A percentile compares a stretch with the other conserved stretches of the same genome.
Conservation (phyloP, 2,329 filamentous ascomycete genomes). For the Aureobasidium sp. region DNA sequence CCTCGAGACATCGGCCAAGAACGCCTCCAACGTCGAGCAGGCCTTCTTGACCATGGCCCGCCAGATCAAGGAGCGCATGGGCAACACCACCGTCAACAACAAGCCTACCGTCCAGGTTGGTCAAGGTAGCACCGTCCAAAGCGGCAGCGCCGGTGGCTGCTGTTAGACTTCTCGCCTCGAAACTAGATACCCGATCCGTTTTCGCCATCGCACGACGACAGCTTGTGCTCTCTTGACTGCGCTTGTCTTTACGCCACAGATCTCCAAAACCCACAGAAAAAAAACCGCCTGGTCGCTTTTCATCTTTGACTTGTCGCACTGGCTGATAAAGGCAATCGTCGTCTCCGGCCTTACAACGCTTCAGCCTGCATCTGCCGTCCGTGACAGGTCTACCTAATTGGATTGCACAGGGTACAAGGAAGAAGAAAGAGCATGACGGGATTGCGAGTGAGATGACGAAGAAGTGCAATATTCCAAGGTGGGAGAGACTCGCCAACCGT, state of each 20-base stretch:
- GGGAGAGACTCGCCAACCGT: neutral
- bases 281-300: neutral
- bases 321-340: neutral
- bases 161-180: conserved; percentile 53
- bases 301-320: neutral
- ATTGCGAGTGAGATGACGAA: neutral
- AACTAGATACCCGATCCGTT: neutral
- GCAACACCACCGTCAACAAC: conserved; percentile 93
- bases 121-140: conserved; percentile 87
- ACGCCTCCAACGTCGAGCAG: conserved; percentile 98
- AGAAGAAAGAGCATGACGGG: neutral
- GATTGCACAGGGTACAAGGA: neutral
- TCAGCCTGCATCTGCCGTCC: neutral
- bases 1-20: conserved; percentile 99
- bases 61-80: conserved; percentile 99
- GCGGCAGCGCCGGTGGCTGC: conserved; percentile 75
- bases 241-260: conserved; percentile 1
- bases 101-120: conserved; percentile 97
- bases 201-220: neutral
- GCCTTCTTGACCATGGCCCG: conserved; percentile 99
- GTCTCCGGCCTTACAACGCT: neutral
- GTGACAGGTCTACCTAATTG: neutral
- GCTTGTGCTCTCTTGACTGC: neutral
- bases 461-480: neutral
- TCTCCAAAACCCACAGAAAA: neutral